These are phyloP conservation scores for Elymus sibiricus DNA, from an alignment of 176 grass and related monocot genomes.

Conservation along the genomic window DNA sequence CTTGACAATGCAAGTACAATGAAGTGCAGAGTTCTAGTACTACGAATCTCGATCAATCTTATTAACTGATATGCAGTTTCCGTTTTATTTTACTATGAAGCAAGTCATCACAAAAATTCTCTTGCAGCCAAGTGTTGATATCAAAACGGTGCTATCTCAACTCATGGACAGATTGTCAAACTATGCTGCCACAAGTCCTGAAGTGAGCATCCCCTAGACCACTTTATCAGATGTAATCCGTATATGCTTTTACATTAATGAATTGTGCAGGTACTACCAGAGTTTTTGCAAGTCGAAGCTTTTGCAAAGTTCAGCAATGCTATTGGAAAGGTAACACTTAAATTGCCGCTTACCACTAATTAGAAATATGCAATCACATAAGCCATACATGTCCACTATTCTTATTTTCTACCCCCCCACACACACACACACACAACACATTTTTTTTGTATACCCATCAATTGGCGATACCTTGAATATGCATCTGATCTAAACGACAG, in stretches of 20 bases:
- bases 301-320: slow-evolving; percentile 95
- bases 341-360: not conserved
- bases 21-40: not conserved
- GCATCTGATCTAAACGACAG: not conserved
- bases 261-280: slow-evolving; percentile 80
- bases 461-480: not conserved
- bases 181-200: slow-evolving; percentile 84
- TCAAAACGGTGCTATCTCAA: slow-evolving; percentile 94
- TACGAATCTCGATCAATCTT: not conserved
- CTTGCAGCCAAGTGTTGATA: slow-evolving; percentile 93
- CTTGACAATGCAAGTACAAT: slow-evolving; percentile 7
- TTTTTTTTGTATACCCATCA: not conserved
- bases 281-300: slow-evolving; percentile 99
- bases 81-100: slow-evolving; percentile 3
- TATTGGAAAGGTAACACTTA: slow-evolving; percentile 79
- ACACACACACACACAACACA: too few relatives aligned
- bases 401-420: too few relatives aligned
- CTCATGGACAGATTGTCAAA: slow-evolving; percentile 98
- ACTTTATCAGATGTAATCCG: slow-evolving; percentile 5
- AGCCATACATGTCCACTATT: not conserved
- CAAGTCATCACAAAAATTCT: slow-evolving; percentile 29
- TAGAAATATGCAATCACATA: not conserved
- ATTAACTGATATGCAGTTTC: slow-evolving; percentile 8
- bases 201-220: slow-evolving; percentile 49
- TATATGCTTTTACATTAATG: slow-evolving; percentile 44